Evolutionary conservation across 2,329 filamentous ascomycete genomes (phyloP), one percentile per base, ranked within the genome.

Genomic region (Cryphonectria naterciae): DNA sequence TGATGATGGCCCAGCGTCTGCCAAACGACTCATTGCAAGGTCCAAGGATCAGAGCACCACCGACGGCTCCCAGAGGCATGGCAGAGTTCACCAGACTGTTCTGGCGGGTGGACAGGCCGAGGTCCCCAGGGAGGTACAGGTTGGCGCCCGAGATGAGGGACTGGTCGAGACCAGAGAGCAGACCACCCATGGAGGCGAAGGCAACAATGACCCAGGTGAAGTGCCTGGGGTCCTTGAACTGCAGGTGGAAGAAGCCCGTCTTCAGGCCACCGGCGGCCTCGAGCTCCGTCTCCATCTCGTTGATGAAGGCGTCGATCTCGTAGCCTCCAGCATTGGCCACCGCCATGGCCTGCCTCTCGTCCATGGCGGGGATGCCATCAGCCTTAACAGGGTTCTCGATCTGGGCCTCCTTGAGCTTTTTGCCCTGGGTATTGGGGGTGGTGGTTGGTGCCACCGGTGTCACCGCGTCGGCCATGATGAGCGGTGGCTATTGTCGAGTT

Each of bases 141-240:
- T 91, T 91, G 65, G 91, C 91, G 67, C 91, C 91, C 17, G 87
- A 90, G 75, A 93, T 93, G 69, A 93, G 83, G 62, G 88, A 91
- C 80, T 93, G 91, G 76, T 93, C 91, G 28, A 93, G 84, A 72
- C 91, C 91, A 1, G 89, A 92, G 0, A 93, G 86, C 32, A 93
- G 82, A 77, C 91, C 91, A 65, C 91, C 91, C 89, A 93, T 92
- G 22, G 89, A 91, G n/a, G 91, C 91, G 75, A 93, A 93, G 1
- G 85, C 88, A 61, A 92, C 89, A 19, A 92, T 84, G 22, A 91
- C 80, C 83, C 86, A 91, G 37, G 91, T 93, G 78, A 92, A 93
- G 76, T 89, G 80, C 68, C 83, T 87, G 0, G 90, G 89, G 77
- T 92, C 85, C 66, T 83, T 84, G 80, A 92, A 89, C 49, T 86